phyloP scores from a whole-genome alignment of 495 filamentous ascomycete species.

The Pyronema omphalodes region DNA sequence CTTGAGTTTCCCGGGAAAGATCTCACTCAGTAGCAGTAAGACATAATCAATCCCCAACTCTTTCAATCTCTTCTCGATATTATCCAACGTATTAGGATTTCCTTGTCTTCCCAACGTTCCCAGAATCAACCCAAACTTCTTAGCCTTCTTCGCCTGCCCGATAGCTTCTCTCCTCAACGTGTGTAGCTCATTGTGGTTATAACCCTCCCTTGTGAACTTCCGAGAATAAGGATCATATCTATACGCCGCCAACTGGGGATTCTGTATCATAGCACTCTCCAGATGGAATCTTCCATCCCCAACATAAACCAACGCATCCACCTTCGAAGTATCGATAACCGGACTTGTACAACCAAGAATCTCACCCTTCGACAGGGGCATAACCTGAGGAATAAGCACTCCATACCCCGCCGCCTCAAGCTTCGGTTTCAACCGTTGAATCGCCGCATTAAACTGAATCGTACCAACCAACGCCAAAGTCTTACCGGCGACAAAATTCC shows the following conservation, averaged over 20 bases:
- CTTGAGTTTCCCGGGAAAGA: slow-evolving; percentile 85
- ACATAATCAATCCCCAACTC: slow-evolving; percentile 55
- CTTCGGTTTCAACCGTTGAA: slow-evolving; percentile 58
- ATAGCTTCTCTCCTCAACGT: slow-evolving; percentile 63
- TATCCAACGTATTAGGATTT: slow-evolving; percentile 75
- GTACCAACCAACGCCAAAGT: slow-evolving; percentile 86
- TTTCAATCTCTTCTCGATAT: slow-evolving; percentile 60
- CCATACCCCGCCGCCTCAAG: slow-evolving; percentile 68
- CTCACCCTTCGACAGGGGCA: slow-evolving; percentile 81
- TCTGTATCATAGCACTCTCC: slow-evolving; percentile 97
- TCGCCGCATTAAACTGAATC: slow-evolving; percentile 95
- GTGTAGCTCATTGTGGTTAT: slow-evolving; percentile 80
- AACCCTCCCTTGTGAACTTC: slow-evolving; percentile 73
- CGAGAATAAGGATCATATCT: slow-evolving; percentile 93
- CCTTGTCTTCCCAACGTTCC: slow-evolving; percentile 85
- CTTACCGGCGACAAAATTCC: slow-evolving; percentile 70
- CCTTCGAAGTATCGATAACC: slow-evolving; percentile 36
- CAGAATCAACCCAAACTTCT: slow-evolving; percentile 87
- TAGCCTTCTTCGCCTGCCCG: slow-evolving; percentile 46
- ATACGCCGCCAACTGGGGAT: slow-evolving; percentile 74
- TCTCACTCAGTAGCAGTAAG: slow-evolving; percentile 73
- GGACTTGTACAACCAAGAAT: slow-evolving; percentile 93
- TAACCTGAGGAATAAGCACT: slow-evolving; percentile 75
- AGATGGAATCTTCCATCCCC: slow-evolving; percentile 95
- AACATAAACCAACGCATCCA: slow-evolving; percentile 78